Evolutionary conservation across 1,284 basidiomycete genomes (phyloP), one percentile per base, ranked within the genome.

Genomic region (Bjerkandera adusta): DNA sequence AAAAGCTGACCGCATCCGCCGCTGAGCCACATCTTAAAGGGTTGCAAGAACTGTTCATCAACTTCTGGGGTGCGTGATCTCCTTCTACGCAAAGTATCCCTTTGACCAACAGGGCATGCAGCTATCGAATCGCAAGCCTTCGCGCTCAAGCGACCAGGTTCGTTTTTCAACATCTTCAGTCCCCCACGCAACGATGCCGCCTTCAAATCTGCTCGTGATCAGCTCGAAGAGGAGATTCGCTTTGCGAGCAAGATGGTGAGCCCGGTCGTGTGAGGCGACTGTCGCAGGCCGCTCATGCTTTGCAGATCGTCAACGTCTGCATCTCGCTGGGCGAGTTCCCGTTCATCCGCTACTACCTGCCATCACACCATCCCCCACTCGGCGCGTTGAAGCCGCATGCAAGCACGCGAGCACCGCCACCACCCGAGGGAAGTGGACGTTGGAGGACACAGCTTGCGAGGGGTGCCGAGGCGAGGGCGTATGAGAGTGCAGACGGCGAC

Each of bases 241-340:
- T 89, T 92, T 58, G 75, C 74, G 29, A 79, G 77, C 64, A 87
- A 82, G 67, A 75, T 76, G 61, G 87, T 87, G 74, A 61, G 57
- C 24, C 7, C 7, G 13, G 49, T 13, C 33, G 15, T 20, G 30
- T 22, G 3, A n/a, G 4, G 36, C 25, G 27, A 36, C n/a, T n/a
- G n/a, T n/a, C n/a, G n/a, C n/a, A n/a, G n/a, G n/a, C n/a, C n/a
- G n/a, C n/a, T n/a, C n/a, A 26, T 50, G 43, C 20, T 44, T 54
- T 45, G 41, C 64, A 93, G 91, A 87, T 97, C 52, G 69, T 92
- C 29, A 97, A 97, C 62, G 70, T 95, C 11, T 93, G 96, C 65
- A 87, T 97, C 20, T 85, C 92, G 0, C 70, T 99, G 41, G 90
- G 94, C 62, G 97, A 99, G 65, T 93, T 88, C 60, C 97, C 97